Evolutionary conservation across 345 rosid genomes (phyloP).

Genomic region (Acer yangbiense): DNA sequence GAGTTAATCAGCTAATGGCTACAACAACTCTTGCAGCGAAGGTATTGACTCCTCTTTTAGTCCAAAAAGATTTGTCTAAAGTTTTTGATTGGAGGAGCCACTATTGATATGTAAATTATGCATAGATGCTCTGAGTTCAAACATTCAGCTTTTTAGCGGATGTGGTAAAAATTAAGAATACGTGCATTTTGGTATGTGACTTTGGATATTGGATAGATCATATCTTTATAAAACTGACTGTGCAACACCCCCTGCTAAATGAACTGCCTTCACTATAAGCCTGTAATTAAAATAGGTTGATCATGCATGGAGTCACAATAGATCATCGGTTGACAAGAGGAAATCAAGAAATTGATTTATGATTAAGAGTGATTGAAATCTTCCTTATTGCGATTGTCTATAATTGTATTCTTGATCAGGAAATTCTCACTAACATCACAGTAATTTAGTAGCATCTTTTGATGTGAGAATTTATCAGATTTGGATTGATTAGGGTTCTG

Average conservation of each 20-base stretch:
- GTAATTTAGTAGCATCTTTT: background rate
- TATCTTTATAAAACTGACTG: background rate
- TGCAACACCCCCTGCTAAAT: background rate
- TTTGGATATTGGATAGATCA: background rate
- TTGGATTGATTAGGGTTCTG: background rate
- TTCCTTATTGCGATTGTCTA: background rate
- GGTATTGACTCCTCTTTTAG: background rate
- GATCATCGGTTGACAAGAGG: too few relatives aligned
- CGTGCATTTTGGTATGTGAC: background rate
- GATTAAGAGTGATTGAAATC: background rate
- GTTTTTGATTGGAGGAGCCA: background rate
- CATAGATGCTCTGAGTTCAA: background rate
- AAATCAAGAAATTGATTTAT: too few relatives aligned
- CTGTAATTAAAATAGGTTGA: too few relatives aligned
- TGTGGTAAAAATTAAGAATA: background rate
- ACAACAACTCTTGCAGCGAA: background rate
- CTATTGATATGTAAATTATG: background rate
- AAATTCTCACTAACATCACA: background rate
- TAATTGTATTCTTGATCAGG: background rate
- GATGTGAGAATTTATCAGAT: too few relatives aligned
- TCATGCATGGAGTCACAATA: too few relatives aligned
- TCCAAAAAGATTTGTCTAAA: background rate
- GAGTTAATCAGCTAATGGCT: constrained; percentile 18
- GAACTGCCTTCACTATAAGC: background rate
- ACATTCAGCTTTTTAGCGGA: background rate